Evolutionary conservation across 441 rosid species (phyloP), one percentile per base, ranked within the genome.

Genomic region (Arabidopsis hybrid): DNA sequence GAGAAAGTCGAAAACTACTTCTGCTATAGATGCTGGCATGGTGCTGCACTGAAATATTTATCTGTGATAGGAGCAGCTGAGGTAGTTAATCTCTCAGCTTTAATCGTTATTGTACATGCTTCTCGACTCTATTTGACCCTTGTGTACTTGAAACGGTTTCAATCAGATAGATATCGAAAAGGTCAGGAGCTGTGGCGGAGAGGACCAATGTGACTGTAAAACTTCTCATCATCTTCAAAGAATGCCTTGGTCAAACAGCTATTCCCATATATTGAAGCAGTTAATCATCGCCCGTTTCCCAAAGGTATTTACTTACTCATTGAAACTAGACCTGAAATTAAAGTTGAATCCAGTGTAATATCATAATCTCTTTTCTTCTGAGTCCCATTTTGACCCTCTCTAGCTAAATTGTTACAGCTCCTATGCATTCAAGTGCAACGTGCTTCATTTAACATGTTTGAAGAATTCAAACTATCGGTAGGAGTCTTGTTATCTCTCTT

Each of bases 371-470:
- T 26, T 60, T 71, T 69, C 9, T 8, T 31, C 10, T 7, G 53
- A 35, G n/a, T 51, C 21, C 26, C 38, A 16, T 46, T 46, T 35
- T 73, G 59, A 73, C 43, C 12, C 40, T 43, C 4, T 74, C 71
- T 42, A 9, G 12, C 45, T 60, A 38, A 38, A 70, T 60, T 59
- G 43, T 73, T 57, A 68, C 97, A 95, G 99, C 88, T 92, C 79
- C 83, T 95, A 29, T 92, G 96, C 84, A 72, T 95, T 86, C 95
- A 95, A 66, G 74, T 90, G 73, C 94, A 89, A 71, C 91, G 96
- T 18, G 97, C 82, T 80, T 81, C 91, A 1, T 49, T 86, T 21
- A 81, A 83, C 81, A 84, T 52, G 79, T 82, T 75, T 38, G 97
- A 97, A 69, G 92, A 92, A 60, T 79, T 84, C 45, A 95, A 95